A percentile compares a stretch with the other conserved stretches of the same genome.
Evolutionary conservation across 768 basidiomycete species (phyloP).

Genomic region (Piloderma croceum): DNA sequence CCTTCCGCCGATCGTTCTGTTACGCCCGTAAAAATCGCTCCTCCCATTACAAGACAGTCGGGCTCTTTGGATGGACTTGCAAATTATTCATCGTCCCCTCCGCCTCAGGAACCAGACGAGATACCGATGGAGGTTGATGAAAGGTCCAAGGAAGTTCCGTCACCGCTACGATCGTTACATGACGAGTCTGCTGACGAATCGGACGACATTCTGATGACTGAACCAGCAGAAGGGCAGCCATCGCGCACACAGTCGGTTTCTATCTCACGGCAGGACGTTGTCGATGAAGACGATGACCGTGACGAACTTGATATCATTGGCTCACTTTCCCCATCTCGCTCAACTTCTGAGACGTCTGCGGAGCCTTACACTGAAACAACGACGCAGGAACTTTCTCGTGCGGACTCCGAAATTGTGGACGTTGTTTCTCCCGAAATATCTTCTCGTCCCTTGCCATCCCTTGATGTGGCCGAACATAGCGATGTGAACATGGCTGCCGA

Average conservation of each 20-base stretch:
- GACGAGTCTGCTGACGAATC: slow-evolving; percentile 11
- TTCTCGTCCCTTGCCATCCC: slow-evolving; percentile 9
- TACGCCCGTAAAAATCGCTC: neutral
- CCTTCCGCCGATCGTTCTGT: neutral
- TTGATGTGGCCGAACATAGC: slow-evolving; percentile 5
- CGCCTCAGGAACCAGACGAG: neutral
- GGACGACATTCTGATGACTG: slow-evolving; percentile 1
- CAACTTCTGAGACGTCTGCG: slow-evolving; percentile 7
- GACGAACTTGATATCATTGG: slow-evolving; percentile 40
- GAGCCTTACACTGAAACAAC: slow-evolving; percentile 8
- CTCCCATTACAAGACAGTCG: slow-evolving; percentile 3
- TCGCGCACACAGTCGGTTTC: slow-evolving; percentile 12
- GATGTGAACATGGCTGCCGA: slow-evolving; percentile 11
- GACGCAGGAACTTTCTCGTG: too few relatives aligned
- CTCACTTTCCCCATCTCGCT: slow-evolving; percentile 18
- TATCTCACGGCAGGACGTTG: slow-evolving; percentile 9
- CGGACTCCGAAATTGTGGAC: slow-evolving; percentile 1
- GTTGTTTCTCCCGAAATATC: slow-evolving; percentile 1
- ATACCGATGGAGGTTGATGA: slow-evolving; percentile 1
- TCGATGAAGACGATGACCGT: slow-evolving; percentile 14
- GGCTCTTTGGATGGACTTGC: slow-evolving; percentile 4
- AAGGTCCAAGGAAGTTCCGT: too few relatives aligned
- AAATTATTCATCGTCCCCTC: neutral
- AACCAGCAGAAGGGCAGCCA: slow-evolving; percentile 6
- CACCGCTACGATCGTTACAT: too few relatives aligned